phyloP scores from a whole-genome alignment of 2,329 filamentous ascomycete genomes.

The Tolypocladium tundrense region DNA sequence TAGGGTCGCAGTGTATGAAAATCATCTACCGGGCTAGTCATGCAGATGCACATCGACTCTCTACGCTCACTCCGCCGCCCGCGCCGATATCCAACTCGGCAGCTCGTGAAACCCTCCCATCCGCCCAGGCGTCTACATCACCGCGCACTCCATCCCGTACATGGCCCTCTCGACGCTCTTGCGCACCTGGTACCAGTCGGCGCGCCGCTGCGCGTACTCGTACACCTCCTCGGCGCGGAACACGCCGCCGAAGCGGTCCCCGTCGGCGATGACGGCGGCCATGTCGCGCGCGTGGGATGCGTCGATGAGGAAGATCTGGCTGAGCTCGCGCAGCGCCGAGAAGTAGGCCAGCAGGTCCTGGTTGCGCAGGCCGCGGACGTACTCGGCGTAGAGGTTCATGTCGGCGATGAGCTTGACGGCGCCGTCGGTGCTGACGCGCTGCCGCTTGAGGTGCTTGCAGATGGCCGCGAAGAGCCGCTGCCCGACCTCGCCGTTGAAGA shows the following conservation, averaged over 20 bases:
- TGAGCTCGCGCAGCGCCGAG: slow-evolving; percentile 79
- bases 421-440: slow-evolving; percentile 81
- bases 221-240: slow-evolving; percentile 96
- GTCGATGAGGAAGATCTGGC: slow-evolving; percentile 92
- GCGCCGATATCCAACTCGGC: neutral
- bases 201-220: slow-evolving; percentile 86
- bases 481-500: slow-evolving; percentile 97
- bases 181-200: slow-evolving; percentile 90
- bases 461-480: slow-evolving; percentile 82
- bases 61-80: neutral
- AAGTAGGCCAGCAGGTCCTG: slow-evolving; percentile 82
- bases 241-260: slow-evolving; percentile 79
- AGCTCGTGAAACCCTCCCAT: neutral
- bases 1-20: too few species aligned
- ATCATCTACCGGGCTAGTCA: neutral
- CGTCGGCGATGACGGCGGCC: slow-evolving; percentile 88
- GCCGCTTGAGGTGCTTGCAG: slow-evolving; percentile 95
- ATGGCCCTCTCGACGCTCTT: slow-evolving; percentile 87
- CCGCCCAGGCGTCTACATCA: slow-evolving; percentile 53
- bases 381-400: slow-evolving; percentile 87
- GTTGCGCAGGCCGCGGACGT: slow-evolving; percentile 73
- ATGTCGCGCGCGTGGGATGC: slow-evolving; percentile 80
- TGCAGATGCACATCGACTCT: neutral
- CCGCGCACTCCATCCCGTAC: slow-evolving; percentile 81
- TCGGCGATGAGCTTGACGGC: slow-evolving; percentile 91